Evolutionary conservation across 2,329 filamentous ascomycete species (phyloP).

Genomic region (Coniochaeta hoffmannii): DNA sequence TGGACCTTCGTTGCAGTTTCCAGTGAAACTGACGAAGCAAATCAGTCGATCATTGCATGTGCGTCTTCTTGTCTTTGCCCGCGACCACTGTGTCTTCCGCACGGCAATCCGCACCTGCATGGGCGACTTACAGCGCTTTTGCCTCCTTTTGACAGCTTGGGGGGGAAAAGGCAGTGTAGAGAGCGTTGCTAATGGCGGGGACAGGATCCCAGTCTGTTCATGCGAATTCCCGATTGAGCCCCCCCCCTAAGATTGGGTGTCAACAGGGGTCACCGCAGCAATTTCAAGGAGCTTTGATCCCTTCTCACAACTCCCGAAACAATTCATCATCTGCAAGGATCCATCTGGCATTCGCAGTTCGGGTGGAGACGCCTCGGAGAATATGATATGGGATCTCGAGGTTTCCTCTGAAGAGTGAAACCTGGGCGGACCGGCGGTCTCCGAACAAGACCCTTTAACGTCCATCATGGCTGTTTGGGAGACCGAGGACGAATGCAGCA

Average conservation of each 20-base stretch:
- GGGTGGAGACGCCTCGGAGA: background rate
- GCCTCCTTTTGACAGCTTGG: background rate
- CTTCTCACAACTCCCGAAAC: conserved; percentile 2
- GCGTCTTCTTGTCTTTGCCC: background rate
- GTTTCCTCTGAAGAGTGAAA: background rate
- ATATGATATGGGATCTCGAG: background rate
- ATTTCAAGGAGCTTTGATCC: conserved; percentile 1
- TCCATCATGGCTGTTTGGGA: conserved; percentile 49
- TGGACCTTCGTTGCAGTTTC: background rate
- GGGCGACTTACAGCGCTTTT: background rate
- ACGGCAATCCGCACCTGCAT: background rate
- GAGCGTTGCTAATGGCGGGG: background rate
- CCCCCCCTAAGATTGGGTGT: background rate
- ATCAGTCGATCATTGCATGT: background rate
- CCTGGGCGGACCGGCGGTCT: background rate
- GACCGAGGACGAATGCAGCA: conserved; percentile 54
- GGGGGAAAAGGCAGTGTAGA: background rate
- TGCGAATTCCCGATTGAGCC: background rate
- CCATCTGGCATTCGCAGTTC: background rate
- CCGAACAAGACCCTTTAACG: background rate
- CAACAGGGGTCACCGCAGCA: background rate
- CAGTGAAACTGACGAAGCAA: background rate
- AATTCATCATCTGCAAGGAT: background rate
- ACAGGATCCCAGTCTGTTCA: background rate
- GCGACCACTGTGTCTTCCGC: background rate